Percentiles rank a stretch among this genome's conserved stretches.
phyloP scores from a whole-genome alignment of 805 yeast genomes.

The Ogataea nitratoaversa region DNA sequence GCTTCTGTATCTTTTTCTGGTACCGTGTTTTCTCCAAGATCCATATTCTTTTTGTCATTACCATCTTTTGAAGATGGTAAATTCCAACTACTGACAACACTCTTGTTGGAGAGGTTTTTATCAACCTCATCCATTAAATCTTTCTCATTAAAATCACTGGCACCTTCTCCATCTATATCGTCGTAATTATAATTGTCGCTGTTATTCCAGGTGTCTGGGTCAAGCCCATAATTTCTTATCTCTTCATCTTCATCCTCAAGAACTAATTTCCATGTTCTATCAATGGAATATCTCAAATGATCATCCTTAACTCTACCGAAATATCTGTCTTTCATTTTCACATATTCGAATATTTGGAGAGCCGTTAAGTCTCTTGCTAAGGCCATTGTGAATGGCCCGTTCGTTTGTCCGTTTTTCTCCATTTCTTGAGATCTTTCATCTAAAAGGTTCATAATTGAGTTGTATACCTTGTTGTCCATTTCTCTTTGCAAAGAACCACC shows the following conservation, averaged over 20 bases:
- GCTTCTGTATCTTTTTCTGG: neutral
- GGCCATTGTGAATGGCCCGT: conserved; percentile 40
- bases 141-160: conserved; percentile 33
- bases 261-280: conserved; percentile 50
- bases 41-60: conserved; percentile 8
- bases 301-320: conserved; percentile 67
- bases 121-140: conserved; percentile 65
- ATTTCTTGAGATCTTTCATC: conserved; percentile 54
- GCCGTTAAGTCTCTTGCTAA: conserved; percentile 56
- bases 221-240: conserved; percentile 33
- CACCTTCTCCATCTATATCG: conserved; percentile 8
- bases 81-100: conserved; percentile 71
- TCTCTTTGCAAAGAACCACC: conserved; percentile 27
- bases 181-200: conserved; percentile 3
- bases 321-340: conserved; percentile 62
- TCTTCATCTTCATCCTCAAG: conserved; percentile 62
- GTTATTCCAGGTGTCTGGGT: conserved; percentile 15
- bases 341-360: conserved; percentile 50
- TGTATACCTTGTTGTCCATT: conserved; percentile 55
- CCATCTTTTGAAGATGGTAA: conserved; percentile 15
- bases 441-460: conserved; percentile 50
- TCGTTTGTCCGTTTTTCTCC: conserved; percentile 33
- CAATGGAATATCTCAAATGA: conserved; percentile 59
- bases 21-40: conserved; percentile 15
- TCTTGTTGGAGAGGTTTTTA: conserved; percentile 67